Evolutionary conservation across 352 stramenopile species (phyloP), one percentile per base, ranked within the genome.

Genomic region (Phytophthora meadii): DNA sequence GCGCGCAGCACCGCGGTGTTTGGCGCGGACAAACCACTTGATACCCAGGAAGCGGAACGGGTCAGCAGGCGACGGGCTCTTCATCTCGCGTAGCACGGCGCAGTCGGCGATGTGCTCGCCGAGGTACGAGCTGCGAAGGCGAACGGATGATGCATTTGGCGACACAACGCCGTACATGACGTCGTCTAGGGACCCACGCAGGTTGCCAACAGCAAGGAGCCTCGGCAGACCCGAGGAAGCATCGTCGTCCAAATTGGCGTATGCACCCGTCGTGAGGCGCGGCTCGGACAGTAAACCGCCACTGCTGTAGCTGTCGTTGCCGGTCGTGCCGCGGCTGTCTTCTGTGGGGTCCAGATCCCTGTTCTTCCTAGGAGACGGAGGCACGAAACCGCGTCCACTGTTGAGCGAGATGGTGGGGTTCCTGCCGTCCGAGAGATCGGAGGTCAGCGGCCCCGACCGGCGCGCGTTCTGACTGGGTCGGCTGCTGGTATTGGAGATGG

Each of bases 161-260:
- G 76, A 74, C 55, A 76, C 71, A 27, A 87, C 54, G 45, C 78
- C 78, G 58, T 87, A 87, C 78, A 87, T 87, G 61, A 87, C 76
- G 53, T 87, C 78, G 47, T 87, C 78, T 6, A 87, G 59, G 3
- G 73, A 74, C 15, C 78, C 78, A 2, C 61, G 64, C 36, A 87
- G 41, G 14, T 54, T 72, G 15, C 78, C 78, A 8, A 87, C 71
- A 0, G 74, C 78, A 11, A 85, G 72, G 39, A 85, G 49, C 22
- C 69, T 65, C 5, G 76, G 79, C 28, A 85, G 50, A 1, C 69
- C 53, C 0, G 56, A 62, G 10, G n/a, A 72, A 11, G 73, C 67
- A 28, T 77, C 55, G 2, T 59, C 46, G 8, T 72, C 56, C 12
- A 28, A 54, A 15, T 40, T 63, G 27, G 58, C 54, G 19, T 50